Base-by-base conservation (phyloP, 495 filamentous ascomycete species). In the Tuber borchii region DNA sequence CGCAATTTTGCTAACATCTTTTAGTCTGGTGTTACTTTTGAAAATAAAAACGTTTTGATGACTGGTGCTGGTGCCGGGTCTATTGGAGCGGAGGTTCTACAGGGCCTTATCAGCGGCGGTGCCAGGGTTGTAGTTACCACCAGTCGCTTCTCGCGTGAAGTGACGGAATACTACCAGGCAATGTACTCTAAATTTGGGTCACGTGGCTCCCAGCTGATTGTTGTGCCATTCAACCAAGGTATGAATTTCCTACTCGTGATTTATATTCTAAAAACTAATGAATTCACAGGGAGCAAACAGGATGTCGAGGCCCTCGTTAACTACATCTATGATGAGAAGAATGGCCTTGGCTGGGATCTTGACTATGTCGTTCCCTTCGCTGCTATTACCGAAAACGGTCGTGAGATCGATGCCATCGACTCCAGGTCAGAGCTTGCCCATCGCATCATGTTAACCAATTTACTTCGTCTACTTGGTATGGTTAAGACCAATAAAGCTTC, bases 401-500 rank as follows among this genome's bases (percentile, higher is more conserved):
- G 96, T 77, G 95, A 99, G 85, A 97, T 99, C 77, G 95, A 98
- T 82, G 91, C 90, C 78, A 93, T 99, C 77, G 95, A 99, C 86
- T 97, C 94, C 75, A 97, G 97, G 86, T 98, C 96, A 2, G 95
- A 99, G 86, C 90, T 98, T 76, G 96, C 96, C 76, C 96, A 98
- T 84, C 93, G 95, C 74, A 97, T 99, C 86, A 99, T 99, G 95
- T 87, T 99, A 85, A 99, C 95, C 75, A 99, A 99, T 83, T 87
- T 98, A 2, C 88, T 98, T 72, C 91, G 95, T 71, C 90, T 99
- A 69, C 88, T 99, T 73, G 95, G 95, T 73, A 89, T 86, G 78
- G 90, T 99, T 84, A 99, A 97, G 87, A 84, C 90, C 3, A 92
- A 97, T 83, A 98, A 99, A 87, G 88, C 90, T 56, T 86, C 89